These are phyloP conservation scores for Colletotrichum incanum DNA, from an alignment of 2,329 filamentous ascomycete species.

Conservation along the genomic window DNA sequence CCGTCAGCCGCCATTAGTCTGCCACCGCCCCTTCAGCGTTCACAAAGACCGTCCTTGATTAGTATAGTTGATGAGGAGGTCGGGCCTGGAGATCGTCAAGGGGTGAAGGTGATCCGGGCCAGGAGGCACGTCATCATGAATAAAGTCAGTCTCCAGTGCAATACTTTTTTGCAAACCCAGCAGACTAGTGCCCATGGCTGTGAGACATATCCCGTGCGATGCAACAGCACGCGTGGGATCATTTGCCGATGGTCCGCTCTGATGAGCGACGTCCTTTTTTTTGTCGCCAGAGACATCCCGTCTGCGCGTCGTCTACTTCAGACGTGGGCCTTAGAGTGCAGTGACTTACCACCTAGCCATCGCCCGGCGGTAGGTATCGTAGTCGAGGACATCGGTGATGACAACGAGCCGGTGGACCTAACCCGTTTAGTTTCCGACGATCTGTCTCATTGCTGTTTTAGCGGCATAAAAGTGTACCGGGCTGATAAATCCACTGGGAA, in stretches of 20 bases:
- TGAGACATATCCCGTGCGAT: background rate
- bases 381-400: background rate
- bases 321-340: background rate
- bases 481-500: background rate
- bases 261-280: slow-evolving; percentile 4
- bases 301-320: background rate
- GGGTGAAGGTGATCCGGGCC: slow-evolving; percentile 1
- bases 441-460: background rate
- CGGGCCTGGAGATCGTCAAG: background rate
- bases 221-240: background rate
- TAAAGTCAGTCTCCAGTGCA: slow-evolving; percentile 1
- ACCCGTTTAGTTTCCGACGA: background rate
- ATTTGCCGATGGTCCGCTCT: slow-evolving; percentile 9
- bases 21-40: background rate
- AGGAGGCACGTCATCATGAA: slow-evolving; percentile 1
- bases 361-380: background rate
- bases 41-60: slow-evolving; percentile 5
- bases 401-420: background rate
- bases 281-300: background rate
- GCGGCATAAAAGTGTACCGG: background rate
- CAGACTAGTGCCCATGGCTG: background rate
- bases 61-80: slow-evolving; percentile 2
- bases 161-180: background rate
- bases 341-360: background rate
- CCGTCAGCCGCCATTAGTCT: slow-evolving; percentile 11